Percentiles rank a stretch among this genome's conserved stretches.
phyloP scores from a whole-genome alignment of 768 basidiomycete genomes.

The Neoboletus brunneissimus region DNA sequence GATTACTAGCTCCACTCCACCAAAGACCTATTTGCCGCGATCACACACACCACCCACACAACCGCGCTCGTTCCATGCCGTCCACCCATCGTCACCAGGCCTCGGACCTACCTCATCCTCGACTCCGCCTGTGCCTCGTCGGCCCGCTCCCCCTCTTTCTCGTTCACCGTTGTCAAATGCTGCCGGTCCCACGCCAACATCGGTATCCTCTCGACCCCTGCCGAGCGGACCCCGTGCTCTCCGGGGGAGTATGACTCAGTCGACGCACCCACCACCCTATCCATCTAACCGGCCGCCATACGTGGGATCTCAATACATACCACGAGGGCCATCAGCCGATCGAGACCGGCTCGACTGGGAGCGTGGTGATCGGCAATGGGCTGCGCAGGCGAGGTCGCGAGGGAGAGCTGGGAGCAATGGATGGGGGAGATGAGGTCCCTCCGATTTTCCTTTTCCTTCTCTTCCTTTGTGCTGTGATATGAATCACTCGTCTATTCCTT shows the following conservation, averaged over 20 bases:
- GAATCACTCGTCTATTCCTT: constrained; percentile 3
- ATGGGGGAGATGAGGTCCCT: constrained; percentile 29
- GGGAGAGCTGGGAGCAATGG: constrained; percentile 37
- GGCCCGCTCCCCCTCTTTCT: constrained; percentile 31
- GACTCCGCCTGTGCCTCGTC: constrained; percentile 24
- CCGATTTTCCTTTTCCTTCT: not conserved
- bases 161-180: constrained; percentile 30
- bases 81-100: constrained; percentile 26
- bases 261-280: constrained; percentile 21
- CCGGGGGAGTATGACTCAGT: constrained; percentile 26
- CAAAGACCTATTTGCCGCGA: constrained; percentile 36
- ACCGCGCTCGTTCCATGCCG: constrained; percentile 43
- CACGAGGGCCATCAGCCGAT: constrained; percentile 53
- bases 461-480: constrained; percentile 10
- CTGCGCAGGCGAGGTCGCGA: constrained; percentile 25
- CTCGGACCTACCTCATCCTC: constrained; percentile 24
- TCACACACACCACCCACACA: constrained; percentile 46
- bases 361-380: constrained; percentile 40
- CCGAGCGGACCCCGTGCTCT: constrained; percentile 43
- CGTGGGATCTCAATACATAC: constrained; percentile 36
- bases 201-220: constrained; percentile 32
- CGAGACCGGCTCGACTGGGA: constrained; percentile 48
- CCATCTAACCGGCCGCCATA: constrained; percentile 21
- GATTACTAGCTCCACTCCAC: constrained; percentile 40
- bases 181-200: constrained; percentile 16